These are phyloP conservation scores for Talaromyces verruculosus DNA, from an alignment of 2,329 filamentous ascomycete genomes.

Conservation along the genomic window DNA sequence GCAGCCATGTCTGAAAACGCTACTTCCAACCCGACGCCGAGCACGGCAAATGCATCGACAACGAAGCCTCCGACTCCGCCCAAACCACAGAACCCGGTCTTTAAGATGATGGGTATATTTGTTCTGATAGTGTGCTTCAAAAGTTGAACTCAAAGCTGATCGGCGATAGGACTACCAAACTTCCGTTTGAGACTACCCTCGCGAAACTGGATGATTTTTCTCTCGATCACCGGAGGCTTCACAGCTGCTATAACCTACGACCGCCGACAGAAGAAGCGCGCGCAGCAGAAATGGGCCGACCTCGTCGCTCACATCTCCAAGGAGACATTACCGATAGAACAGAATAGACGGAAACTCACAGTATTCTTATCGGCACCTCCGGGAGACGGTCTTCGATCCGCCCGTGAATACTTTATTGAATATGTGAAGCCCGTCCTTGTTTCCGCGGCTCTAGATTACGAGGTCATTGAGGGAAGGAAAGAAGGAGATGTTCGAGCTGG, in stretches of 20 bases:
- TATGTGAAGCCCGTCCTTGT: constrained; percentile 93
- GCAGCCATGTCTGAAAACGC: constrained; percentile 40
- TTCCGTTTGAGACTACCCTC: constrained; percentile 84
- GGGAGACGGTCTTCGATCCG: constrained; percentile 75
- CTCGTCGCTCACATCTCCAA: constrained; percentile 80
- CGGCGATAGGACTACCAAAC: constrained; percentile 68
- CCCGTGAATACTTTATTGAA: constrained; percentile 94
- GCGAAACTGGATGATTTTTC: constrained; percentile 97
- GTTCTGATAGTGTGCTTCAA: neutral
- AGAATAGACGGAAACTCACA: constrained; percentile 79
- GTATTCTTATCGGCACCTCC: constrained; percentile 84
- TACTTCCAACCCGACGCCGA: constrained; percentile 25
- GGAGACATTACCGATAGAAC: constrained; percentile 69
- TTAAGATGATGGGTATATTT: constrained; percentile 28
- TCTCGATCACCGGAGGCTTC: constrained; percentile 73
- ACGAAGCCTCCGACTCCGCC: constrained; percentile 21
- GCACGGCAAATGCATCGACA: constrained; percentile 32
- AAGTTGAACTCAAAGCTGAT: neutral
- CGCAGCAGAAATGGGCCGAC: constrained; percentile 81
- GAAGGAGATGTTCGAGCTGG: constrained; percentile 91
- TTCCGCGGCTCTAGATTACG: constrained; percentile 89
- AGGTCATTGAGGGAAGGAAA: constrained; percentile 86
- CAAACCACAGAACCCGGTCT: constrained; percentile 27
- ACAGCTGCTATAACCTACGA: constrained; percentile 85
- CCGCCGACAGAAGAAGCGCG: constrained; percentile 80